Evolutionary conservation across 768 basidiomycete genomes (phyloP), one percentile per base, ranked within the genome.

Genomic region (Lentinus brumalis): DNA sequence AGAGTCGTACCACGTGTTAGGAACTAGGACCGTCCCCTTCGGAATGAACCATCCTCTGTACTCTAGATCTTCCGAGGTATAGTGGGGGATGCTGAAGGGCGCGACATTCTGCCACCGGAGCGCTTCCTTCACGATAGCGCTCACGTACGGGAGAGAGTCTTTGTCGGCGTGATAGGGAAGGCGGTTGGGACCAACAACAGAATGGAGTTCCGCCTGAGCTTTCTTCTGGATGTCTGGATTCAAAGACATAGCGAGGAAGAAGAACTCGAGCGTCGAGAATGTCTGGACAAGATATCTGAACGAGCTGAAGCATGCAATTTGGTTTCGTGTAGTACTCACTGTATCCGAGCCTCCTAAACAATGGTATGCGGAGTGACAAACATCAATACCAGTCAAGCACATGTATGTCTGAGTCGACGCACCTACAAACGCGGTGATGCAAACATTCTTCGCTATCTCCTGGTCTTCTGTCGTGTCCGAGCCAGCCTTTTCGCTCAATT

Each of bases 181-280:
- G n/a, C 65, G 61, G 18, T 53, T 5, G 0, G 44, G 46, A 1
- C 65, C 65, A 21, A 66, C 57, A 4, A 66, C 55, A 3, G 35
- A 9, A n/a, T 62, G 57, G 26, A 66, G 46, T 38, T 66, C 64
- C 0, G 46, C 64, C 14, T 56, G 60, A 4, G 60, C 60, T n/a
- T 53, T 44, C 39, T 44, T 39, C 47, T 71, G 71, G 14, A 68
- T 62, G 1, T 66, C 67, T 5, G 69, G 71, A 40, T 67, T 65
- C 12, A 67, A 60, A 5, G 62, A 62, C 67, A 73, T 69, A 10
- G 68, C 73, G 15, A 72, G 59, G 40, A 74, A 63, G 57, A 74
- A 69, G 2, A 68, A 69, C 41, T 65, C 54, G 4, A 70, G 47
- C 2, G 67, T 59, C 16, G 70, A 70, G 16, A 62, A 63, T 1